Conservation (phyloP, 2,329 filamentous ascomycete species). For the Colletotrichum karsti region DNA sequence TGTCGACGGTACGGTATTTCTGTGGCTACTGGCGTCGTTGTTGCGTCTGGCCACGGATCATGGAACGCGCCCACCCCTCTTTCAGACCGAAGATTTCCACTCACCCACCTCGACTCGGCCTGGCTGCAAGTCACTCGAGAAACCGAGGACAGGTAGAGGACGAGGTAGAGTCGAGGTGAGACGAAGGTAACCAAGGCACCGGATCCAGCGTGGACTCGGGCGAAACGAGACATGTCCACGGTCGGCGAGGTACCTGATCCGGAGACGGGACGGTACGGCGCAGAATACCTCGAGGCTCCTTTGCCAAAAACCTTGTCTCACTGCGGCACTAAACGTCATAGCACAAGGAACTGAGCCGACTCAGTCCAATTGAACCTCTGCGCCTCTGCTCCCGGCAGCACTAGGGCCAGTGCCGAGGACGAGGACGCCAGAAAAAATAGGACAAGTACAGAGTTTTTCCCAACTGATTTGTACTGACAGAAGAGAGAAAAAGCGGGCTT, state of each 20-base stretch:
- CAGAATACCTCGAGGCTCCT: slow-evolving; percentile 3
- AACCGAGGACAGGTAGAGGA: neutral
- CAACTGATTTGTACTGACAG: neutral
- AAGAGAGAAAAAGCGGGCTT: too few species aligned
- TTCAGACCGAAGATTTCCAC: slow-evolving; percentile 12
- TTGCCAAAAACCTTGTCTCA: slow-evolving; percentile 20
- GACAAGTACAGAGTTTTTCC: neutral
- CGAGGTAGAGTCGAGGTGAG: slow-evolving; percentile 7
- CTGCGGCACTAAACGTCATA: slow-evolving; percentile 23
- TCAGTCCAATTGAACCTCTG: slow-evolving; percentile 22
- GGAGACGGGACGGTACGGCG: slow-evolving; percentile 6
- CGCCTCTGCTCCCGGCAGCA: slow-evolving; percentile 18
- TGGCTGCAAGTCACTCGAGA: slow-evolving; percentile 15
- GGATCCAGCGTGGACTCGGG: neutral
- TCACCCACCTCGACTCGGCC: slow-evolving; percentile 13
- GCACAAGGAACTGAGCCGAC: slow-evolving; percentile 22
- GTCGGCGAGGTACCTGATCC: slow-evolving; percentile 15
- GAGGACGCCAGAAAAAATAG: slow-evolving; percentile 1
- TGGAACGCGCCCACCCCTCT: slow-evolving; percentile 17
- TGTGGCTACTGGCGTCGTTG: slow-evolving; percentile 7
- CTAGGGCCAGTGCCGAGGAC: slow-evolving; percentile 19
- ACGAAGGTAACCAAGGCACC: slow-evolving; percentile 26
- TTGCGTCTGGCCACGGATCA: slow-evolving; percentile 18
- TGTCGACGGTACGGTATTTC: neutral
- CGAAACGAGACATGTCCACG: neutral